Conservation (phyloP, 192 early-diverging fungal species). For the Coemansia umbellata region DNA sequence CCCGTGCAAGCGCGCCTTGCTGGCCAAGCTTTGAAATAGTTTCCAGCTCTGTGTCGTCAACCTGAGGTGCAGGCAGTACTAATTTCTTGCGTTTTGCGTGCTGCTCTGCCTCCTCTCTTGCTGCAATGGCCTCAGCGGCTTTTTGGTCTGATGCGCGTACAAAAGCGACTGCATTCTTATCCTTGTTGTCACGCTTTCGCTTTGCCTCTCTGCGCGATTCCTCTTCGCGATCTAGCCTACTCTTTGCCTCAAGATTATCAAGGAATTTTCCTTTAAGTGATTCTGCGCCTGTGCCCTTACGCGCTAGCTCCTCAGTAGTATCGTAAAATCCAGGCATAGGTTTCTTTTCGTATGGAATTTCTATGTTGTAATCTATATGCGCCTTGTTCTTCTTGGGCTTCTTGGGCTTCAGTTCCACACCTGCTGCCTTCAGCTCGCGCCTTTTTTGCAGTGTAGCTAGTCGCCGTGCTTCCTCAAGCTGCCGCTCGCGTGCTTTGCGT, state of each 20-base stretch:
- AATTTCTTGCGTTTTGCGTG: slow-evolving; percentile 71
- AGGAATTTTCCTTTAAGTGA: slow-evolving; percentile 67
- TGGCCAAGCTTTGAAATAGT: slow-evolving; percentile 88
- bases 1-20: slow-evolving; percentile 69
- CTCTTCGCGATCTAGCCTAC: slow-evolving; percentile 77
- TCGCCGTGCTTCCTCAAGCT: slow-evolving; percentile 92
- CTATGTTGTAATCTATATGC: slow-evolving; percentile 91
- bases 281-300: slow-evolving; percentile 53
- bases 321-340: slow-evolving; percentile 91
- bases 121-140: slow-evolving; percentile 31
- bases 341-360: slow-evolving; percentile 90
- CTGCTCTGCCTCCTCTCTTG: slow-evolving; percentile 64
- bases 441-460: slow-evolving; percentile 88
- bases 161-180: slow-evolving; percentile 53
- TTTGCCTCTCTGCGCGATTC: slow-evolving; percentile 74
- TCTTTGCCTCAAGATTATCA: slow-evolving; percentile 81
- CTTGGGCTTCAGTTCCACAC: slow-evolving; percentile 75
- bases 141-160: slow-evolving; percentile 42
- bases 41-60: slow-evolving; percentile 85
- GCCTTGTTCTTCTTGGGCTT: slow-evolving; percentile 62
- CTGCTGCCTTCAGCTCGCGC: slow-evolving; percentile 94
- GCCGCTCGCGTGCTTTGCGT: slow-evolving; percentile 96
- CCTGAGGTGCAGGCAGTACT: slow-evolving; percentile 85
- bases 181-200: slow-evolving; percentile 61
- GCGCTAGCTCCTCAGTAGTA: slow-evolving; percentile 77